phyloP scores from a whole-genome alignment of 176 grass and related monocot species.

The Chloris gayana region DNA sequence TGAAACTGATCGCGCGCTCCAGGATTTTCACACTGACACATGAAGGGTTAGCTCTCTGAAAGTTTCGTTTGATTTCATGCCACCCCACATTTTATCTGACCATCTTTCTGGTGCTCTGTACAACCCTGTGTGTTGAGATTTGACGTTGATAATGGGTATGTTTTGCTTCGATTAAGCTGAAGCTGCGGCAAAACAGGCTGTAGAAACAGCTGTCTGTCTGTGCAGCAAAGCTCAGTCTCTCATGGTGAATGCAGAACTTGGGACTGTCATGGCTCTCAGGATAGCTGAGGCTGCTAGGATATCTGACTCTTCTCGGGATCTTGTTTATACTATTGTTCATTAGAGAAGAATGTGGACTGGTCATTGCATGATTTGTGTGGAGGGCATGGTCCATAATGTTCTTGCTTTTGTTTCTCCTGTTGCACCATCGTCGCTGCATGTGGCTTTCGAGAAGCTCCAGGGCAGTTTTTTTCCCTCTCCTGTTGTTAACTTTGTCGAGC shows the following conservation, averaged over 20 bases:
- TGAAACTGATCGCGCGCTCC: no score
- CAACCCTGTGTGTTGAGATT: no score
- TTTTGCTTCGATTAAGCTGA: no score
- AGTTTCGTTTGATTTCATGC: no score
- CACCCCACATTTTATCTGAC: no score
- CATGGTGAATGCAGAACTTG: constrained; percentile 60
- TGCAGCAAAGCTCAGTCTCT: constrained; percentile 60
- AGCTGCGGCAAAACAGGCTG: constrained; percentile 45
- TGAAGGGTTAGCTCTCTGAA: no score
- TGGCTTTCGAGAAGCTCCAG: constrained; percentile 37
- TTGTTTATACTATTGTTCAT: constrained; percentile 41
- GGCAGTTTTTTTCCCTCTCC: not conserved
- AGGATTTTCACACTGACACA: no score
- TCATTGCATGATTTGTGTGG: constrained; percentile 23
- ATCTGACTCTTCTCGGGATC: constrained; percentile 46
- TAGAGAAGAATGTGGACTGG: constrained; percentile 23
- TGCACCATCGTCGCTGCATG: constrained; percentile 8
- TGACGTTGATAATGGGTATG: no score
- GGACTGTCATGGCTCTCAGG: constrained; percentile 48
- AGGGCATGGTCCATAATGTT: constrained; percentile 2
- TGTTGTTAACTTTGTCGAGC: constrained; percentile 32
- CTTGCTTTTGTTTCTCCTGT: not conserved
- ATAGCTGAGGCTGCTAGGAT: constrained; percentile 53
- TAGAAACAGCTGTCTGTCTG: constrained; percentile 46
- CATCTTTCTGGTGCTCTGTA: no score